phyloP scores from a whole-genome alignment of 2,329 filamentous ascomycete species.

The Neonectria neomacrospora region DNA sequence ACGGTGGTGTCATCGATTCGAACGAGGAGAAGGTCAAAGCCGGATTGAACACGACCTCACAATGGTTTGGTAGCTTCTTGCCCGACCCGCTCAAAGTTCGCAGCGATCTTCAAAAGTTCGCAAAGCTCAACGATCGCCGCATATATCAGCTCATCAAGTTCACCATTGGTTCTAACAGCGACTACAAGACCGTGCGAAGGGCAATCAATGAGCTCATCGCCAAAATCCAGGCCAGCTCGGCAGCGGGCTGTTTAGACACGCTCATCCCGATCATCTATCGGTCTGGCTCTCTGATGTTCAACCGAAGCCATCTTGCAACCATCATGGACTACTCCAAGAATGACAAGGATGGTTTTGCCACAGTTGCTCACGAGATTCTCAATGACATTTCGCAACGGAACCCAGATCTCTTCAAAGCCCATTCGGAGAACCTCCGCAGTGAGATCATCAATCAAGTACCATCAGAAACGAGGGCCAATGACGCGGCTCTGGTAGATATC shows the following conservation, averaged over 20 bases:
- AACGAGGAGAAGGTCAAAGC: slow-evolving; percentile 75
- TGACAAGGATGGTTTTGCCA: slow-evolving; percentile 80
- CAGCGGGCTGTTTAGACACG: slow-evolving; percentile 78
- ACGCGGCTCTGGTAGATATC: slow-evolving; percentile 83
- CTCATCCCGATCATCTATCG: slow-evolving; percentile 85
- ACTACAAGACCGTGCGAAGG: slow-evolving; percentile 90
- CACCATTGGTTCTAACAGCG: slow-evolving; percentile 83
- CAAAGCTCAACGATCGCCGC: slow-evolving; percentile 88
- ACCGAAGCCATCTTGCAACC: slow-evolving; percentile 89
- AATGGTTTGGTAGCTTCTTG: slow-evolving; percentile 78
- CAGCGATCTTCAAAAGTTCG: slow-evolving; percentile 88
- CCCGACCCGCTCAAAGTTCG: slow-evolving; percentile 79
- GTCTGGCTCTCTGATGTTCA: slow-evolving; percentile 87
- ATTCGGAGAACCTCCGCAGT: slow-evolving; percentile 91
- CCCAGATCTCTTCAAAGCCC: slow-evolving; percentile 90
- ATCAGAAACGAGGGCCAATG: slow-evolving; percentile 72
- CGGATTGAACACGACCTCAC: slow-evolving; percentile 77
- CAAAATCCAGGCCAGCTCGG: slow-evolving; percentile 76
- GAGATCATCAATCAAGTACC: slow-evolving; percentile 86
- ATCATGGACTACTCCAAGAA: slow-evolving; percentile 90
- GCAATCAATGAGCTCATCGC: slow-evolving; percentile 91
- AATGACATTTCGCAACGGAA: slow-evolving; percentile 92
- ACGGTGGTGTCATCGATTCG: slow-evolving; percentile 84
- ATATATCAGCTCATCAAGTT: slow-evolving; percentile 91
- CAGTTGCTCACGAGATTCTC: slow-evolving; percentile 86